Percentiles rank a stretch among this genome's conserved stretches.
phyloP scores from a whole-genome alignment of 2,329 filamentous ascomycete genomes.

The Ophiocordyceps polyrhachis-furcata region DNA sequence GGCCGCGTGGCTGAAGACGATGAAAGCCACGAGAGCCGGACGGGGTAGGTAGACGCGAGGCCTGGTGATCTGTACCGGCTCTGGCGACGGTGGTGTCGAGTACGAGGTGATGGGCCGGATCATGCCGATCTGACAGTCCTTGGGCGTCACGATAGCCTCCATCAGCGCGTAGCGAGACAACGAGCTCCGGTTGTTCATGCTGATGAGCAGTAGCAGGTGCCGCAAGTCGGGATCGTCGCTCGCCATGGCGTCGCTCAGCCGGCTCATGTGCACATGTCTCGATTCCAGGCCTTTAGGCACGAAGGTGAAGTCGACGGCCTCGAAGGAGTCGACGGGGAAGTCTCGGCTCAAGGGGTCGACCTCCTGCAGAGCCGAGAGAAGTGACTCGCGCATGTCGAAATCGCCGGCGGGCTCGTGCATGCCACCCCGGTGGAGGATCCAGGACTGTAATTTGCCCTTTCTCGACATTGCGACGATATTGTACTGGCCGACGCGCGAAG shows the following conservation, averaged over 20 bases:
- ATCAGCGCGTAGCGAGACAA: constrained; percentile 52
- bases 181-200: constrained; percentile 30
- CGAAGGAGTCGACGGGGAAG: constrained; percentile 40
- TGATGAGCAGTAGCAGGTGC: constrained; percentile 43
- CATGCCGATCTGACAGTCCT: constrained; percentile 38
- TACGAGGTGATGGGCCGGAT: constrained; percentile 51
- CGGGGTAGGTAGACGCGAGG: constrained; percentile 62
- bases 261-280: constrained; percentile 30
- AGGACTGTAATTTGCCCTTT: constrained; percentile 62
- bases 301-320: constrained; percentile 65
- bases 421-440: constrained; percentile 78
- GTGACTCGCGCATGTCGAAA: constrained; percentile 45
- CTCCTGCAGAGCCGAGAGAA: constrained; percentile 43
- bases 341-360: constrained; percentile 28
- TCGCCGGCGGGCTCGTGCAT: constrained; percentile 60
- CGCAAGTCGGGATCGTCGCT: constrained; percentile 32
- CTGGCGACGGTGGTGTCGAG: constrained; percentile 28
- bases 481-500: constrained; percentile 60
- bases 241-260: constrained; percentile 29
- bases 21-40: constrained; percentile 62
- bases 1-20: constrained; percentile 62
- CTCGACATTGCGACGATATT: constrained; percentile 65
- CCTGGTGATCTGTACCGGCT: constrained; percentile 16
- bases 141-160: constrained; percentile 44
- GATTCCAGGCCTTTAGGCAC: constrained; percentile 33